Percentiles rank a stretch among this genome's conserved stretches.
Conservation (phyloP, 768 basidiomycete species). For the Psilocybe cubensis region DNA sequence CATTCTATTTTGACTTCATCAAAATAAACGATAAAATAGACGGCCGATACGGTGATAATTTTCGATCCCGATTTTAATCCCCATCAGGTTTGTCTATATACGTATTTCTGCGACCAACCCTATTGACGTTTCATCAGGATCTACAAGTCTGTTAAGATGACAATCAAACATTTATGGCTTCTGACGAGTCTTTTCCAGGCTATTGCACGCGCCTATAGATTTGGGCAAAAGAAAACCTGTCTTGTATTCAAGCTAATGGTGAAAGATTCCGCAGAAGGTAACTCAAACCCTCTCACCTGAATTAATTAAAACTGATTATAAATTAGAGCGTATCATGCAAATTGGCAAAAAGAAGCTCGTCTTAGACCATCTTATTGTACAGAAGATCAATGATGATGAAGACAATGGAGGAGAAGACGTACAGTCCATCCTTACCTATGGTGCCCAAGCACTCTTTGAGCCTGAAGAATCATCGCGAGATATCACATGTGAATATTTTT, state of each 20-base stretch:
- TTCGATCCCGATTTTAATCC: conserved; percentile 99
- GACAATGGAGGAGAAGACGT: conserved; percentile 73
- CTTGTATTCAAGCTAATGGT: conserved; percentile 96
- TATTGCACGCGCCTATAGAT: conserved; percentile 92
- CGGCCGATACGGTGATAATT: conserved; percentile 92
- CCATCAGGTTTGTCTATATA: conserved; percentile 67
- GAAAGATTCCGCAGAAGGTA: conserved; percentile 91
- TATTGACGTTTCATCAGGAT: conserved; percentile 50
- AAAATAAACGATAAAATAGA: conserved; percentile 43
- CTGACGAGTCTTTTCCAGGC: conserved; percentile 55
- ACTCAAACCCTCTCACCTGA: no score
- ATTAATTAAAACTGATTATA: no score
- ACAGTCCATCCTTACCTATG: conserved; percentile 88
- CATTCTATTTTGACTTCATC: background rate
- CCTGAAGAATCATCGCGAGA: conserved; percentile 62
- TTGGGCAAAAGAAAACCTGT: conserved; percentile 93
- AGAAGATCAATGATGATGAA: conserved; percentile 93
- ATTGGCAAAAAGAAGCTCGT: conserved; percentile 95
- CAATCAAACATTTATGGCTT: background rate
- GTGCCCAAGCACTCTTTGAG: conserved; percentile 85
- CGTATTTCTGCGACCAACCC: background rate
- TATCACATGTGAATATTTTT: conserved; percentile 60
- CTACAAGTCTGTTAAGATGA: conserved; percentile 67
- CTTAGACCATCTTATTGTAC: conserved; percentile 93
- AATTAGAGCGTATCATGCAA: conserved; percentile 85